phyloP scores from a whole-genome alignment of 148 eudicot species.

The Fagopyrum tataricum region DNA sequence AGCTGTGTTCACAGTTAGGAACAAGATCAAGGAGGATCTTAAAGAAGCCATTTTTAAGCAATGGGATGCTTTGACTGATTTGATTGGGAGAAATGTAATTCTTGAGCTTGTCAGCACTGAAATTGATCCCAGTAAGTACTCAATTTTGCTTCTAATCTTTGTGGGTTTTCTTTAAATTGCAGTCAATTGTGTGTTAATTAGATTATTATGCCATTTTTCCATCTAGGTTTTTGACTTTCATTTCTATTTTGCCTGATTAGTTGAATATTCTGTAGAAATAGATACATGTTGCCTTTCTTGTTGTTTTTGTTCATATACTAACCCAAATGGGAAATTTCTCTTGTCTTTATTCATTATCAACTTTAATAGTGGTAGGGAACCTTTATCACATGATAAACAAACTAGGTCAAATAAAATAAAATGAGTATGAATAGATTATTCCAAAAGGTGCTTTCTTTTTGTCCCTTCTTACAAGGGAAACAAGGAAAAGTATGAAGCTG shows the following conservation, averaged over 20 bases:
- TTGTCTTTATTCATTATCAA: background rate
- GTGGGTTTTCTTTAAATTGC: background rate
- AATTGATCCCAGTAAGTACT: constrained; percentile 60
- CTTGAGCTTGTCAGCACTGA: constrained; percentile 64
- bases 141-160: background rate
- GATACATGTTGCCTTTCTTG: background rate
- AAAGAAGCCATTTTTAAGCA: constrained; percentile 48
- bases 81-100: constrained; percentile 66
- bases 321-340: background rate
- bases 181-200: background rate
- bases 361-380: background rate
- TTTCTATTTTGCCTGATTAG: background rate
- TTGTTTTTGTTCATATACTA: background rate
- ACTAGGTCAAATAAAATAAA: background rate
- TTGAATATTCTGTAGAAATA: background rate
- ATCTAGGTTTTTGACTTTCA: background rate
- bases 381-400: background rate
- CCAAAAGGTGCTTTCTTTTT: constrained; percentile 8
- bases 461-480: background rate
- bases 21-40: constrained; percentile 75
- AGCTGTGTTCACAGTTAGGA: constrained; percentile 77
- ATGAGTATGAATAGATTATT: background rate
- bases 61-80: constrained; percentile 54
- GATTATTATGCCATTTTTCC: background rate
- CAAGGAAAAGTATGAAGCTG: background rate